Percentiles rank a stretch among this genome's conserved stretches.
These are phyloP conservation scores for Trifolium pratense DNA, from an alignment of 306 rosid genomes.

Conservation along the genomic window DNA sequence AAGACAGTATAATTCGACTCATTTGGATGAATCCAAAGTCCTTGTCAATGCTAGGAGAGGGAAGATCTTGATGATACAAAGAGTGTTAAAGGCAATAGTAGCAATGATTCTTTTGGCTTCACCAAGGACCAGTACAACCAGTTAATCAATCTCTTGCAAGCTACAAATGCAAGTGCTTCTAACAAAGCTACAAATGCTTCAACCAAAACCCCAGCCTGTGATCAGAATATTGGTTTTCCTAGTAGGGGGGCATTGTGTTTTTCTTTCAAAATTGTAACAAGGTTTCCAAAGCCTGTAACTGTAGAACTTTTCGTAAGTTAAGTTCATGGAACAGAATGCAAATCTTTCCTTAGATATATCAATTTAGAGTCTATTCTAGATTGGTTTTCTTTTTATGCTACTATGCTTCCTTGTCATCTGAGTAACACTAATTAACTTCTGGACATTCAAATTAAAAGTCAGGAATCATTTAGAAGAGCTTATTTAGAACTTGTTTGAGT, in stretches of 20 bases:
- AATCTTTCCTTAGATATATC: neutral
- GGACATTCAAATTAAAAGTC: neutral
- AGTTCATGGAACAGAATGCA: neutral
- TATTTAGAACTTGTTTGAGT: slow-evolving; percentile 1
- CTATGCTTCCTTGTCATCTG: slow-evolving; percentile 13
- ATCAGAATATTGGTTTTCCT: neutral
- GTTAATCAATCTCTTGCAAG: no score
- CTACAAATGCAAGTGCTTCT: no score
- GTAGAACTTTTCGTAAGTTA: neutral
- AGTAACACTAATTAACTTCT: neutral
- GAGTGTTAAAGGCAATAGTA: no score
- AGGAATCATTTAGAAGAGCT: neutral
- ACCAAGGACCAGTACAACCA: no score
- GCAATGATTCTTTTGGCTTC: no score
- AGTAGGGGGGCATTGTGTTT: neutral
- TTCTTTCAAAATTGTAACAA: slow-evolving; percentile 3
- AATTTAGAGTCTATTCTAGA: slow-evolving; percentile 19
- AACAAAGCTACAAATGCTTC: no score
- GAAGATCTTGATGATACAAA: no score
- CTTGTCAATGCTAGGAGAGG: no score
- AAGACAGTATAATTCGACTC: no score
- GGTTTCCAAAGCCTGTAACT: neutral
- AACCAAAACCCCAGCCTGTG: neutral
- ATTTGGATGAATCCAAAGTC: no score
- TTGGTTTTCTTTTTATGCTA: slow-evolving; percentile 21